Evolutionary conservation across 345 rosid genomes (phyloP).

Genomic region (Lepidium aucheri): DNA sequence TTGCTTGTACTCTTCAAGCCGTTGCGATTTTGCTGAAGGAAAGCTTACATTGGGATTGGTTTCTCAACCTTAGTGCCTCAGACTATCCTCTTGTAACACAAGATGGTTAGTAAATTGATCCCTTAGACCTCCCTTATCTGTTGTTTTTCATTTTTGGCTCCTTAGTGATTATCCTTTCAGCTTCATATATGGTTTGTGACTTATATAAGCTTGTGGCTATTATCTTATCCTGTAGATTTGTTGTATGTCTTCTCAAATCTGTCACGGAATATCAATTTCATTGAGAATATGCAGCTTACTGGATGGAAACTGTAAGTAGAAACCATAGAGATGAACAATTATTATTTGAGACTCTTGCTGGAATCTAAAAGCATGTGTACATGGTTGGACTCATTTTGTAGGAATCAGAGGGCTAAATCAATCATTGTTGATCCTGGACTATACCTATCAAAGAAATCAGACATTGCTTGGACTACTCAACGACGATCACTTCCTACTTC

Average conservation of each 20-base stretch:
- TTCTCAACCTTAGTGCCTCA: conserved; percentile 86
- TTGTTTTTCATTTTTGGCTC: neutral
- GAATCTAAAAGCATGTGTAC: neutral
- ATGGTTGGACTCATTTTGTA: conserved; percentile 21
- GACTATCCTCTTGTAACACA: conserved; percentile 92
- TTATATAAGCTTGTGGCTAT: conserved; percentile 5
- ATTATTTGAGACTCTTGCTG: neutral
- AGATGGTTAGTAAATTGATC: conserved; percentile 57
- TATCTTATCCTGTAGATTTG: conserved; percentile 47
- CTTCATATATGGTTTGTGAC: neutral
- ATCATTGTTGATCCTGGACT: conserved; percentile 89
- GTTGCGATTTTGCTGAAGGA: conserved; percentile 72
- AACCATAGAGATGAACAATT: neutral
- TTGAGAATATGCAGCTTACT: conserved; percentile 63
- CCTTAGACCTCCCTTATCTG: neutral
- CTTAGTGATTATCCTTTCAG: neutral
- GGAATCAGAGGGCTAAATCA: conserved; percentile 73
- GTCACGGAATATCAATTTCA: conserved; percentile 70
- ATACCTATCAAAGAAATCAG: conserved; percentile 79
- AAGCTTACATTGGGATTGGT: conserved; percentile 93
- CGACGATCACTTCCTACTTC: conserved; percentile 78
- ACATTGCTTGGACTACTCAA: conserved; percentile 74
- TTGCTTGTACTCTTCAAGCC: conserved; percentile 90
- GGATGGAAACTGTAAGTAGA: conserved; percentile 90
- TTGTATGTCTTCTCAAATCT: conserved; percentile 70